Base-by-base conservation (phyloP, 1,284 basidiomycete genomes). In the Microbotryomycetes sp. region DNA sequence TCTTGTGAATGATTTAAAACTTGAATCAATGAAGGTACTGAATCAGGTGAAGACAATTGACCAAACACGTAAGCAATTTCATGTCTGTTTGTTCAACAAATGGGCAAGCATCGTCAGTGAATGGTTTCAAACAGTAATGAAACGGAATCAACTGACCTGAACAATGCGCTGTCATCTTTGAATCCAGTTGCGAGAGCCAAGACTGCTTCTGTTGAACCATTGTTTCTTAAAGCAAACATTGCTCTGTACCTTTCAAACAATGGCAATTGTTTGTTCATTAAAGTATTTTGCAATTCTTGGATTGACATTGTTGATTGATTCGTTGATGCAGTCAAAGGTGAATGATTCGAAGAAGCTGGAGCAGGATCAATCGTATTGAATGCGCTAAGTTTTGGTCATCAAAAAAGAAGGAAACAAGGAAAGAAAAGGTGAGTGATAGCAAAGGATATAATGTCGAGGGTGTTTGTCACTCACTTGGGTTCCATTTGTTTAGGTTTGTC, bases 1-100 rank as follows among this genome's bases (percentile, higher is more conserved):
- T 98, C 96, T 1, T 77, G 74, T 0, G 74, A 64, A 68, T 94
- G 80, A 65, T 84, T 79, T 9, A 99, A 81, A 19, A 96, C 89
- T 45, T 81, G 76, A 47, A 97, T 75, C 28, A 99, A 82, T 1
- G 87, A 82, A 1, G 93, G 91, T 25, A 97, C 88, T 0, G 91
- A 89, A 73, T 92, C 86, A 1, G 87, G 82, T 5, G 91, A 92
- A 57, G 89, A 85, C 32, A 99, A 82, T 77, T 99, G 96, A 22
- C 96, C 96, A 72, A 98, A 97, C 54, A 99, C 89, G 76, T 97
- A 97, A 3, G 93, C 94, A 55, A 97, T 90, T 76, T 97, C 93
- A 75, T 97, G 93, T 68, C 92, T 92, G 73, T 31, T 31, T 30
- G 28, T n/a, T n/a, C n/a, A n/a, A n/a, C n/a, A n/a, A n/a, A n/a